Evolutionary conservation across 495 filamentous ascomycete genomes (phyloP), one percentile per base, ranked within the genome.

Genomic region (Emericellopsis terricola): DNA sequence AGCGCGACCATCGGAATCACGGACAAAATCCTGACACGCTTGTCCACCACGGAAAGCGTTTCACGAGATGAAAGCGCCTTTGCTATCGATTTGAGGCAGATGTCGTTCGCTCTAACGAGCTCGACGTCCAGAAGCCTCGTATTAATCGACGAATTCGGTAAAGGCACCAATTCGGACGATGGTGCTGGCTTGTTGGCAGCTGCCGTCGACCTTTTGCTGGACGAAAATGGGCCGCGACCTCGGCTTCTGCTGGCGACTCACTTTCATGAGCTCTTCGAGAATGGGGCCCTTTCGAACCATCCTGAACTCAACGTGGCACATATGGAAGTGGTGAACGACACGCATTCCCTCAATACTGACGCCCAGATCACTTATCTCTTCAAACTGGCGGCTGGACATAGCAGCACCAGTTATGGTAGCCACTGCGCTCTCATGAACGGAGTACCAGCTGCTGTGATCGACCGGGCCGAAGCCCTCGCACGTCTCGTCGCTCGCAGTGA

Each of bases 81-180:
- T 54, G 78, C 91, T 65, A 79, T 81, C 31, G 89, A 97, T 48
- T 53, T 97, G 19, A 84, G 93, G 40, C 85, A 97, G 40, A 73
- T 92, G 9, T 74, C 81, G 0, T 66, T 87, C 37, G 71, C 78
- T 2, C 56, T 89, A 37, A 82, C 72, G 29, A 71, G 92, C 26
- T 71, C 76, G 7, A 94, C 89, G 10, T 59, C 67, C 19, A 68
- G 73, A 18, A 92, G 79, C 45, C 55, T 97, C 2, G 51, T 96
- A 3, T 59, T 97, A 16, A 76, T 93, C 33, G 89, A 97, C 46
- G 91, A 97, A 44, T 96, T 97, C 41, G 89, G 89, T 3, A 97
- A 94, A 56, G 91, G 89, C 6, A 97, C 89, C 0, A 78, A 81
- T 33, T 64, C 69, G 11, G 65, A 65, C 39, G 79, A 89, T 56